Conservation (phyloP, 139 green algal genomes). For the Klebsormidium nitens region DNA sequence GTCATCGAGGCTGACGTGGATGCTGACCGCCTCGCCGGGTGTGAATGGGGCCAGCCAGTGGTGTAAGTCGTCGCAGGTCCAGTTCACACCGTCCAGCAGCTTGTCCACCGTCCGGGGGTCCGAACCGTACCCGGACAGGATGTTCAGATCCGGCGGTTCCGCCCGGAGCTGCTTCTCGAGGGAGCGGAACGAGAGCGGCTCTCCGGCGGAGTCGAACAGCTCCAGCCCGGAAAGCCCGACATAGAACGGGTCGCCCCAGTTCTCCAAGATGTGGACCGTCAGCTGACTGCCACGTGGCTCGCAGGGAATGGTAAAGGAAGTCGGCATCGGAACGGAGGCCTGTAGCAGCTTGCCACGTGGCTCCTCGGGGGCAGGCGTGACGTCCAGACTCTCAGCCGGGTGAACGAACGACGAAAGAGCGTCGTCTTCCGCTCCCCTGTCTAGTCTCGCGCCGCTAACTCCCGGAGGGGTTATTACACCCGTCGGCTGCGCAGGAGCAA, state of each 20-base stretch:
- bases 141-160: not conserved
- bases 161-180: not conserved
- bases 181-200: conserved; percentile 10
- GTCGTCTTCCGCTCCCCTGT: too few species aligned
- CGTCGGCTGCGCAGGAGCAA: too few species aligned
- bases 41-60: conserved; percentile 38
- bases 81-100: conserved; percentile 40
- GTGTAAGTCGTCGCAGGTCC: conserved; percentile 45
- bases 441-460: too few species aligned
- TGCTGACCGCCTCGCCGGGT: not conserved
- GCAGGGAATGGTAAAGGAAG: not conserved
- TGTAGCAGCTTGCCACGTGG: too few species aligned
- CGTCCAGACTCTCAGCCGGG: too few species aligned
- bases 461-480: too few species aligned
- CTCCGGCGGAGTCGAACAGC: conserved; percentile 39
- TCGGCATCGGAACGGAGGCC: too few species aligned
- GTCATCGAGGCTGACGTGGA: not conserved
- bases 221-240: conserved; percentile 44
- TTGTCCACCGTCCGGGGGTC: conserved; percentile 41
- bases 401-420: too few species aligned
- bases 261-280: conserved; percentile 27
- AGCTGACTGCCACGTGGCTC: not conserved
- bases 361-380: too few species aligned
- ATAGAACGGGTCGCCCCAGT: conserved; percentile 48
- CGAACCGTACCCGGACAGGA: conserved; percentile 14